Evolutionary conservation across 1,284 basidiomycete species (phyloP), one percentile per base, ranked within the genome.

Genomic region (Microbotryum silenes-acaulis): DNA sequence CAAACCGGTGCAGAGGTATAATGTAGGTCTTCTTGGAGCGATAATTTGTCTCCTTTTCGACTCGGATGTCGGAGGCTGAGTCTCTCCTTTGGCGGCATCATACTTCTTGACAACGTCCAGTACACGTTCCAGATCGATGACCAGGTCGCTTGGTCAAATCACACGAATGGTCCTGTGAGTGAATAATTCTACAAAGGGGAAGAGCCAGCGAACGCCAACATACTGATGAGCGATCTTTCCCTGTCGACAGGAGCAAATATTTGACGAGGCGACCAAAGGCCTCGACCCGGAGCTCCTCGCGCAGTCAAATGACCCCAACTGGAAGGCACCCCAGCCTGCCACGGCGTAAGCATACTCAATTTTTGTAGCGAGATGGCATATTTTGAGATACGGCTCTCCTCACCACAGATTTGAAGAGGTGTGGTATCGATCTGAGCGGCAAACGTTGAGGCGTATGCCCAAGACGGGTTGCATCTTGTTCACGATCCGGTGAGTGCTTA

Each of bases 1-100:
- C 71, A 85, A 86, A 73, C 84, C 87, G 4, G 83, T 88, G 46
- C 76, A 81, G 59, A 81, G 87, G 58, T 85, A 86, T 76, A 89
- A 89, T 63, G 61, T 75, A 69, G 74, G 74, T 73, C 45, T 62
- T 72, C 46, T 66, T 70, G 58, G 84, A 87, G 29, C 10, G 10
- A 16, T 10, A 33, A 9, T 6, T 2, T 6, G 14, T 14, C 20
- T 52, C 42, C 2, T 49, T 18, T 42, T 42, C 0, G 37, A 12
- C 12, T 42, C 16, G 12, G 37, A 42, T 42, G 5, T 42, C 37
- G 37, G 1, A 42, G 37, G 37, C 37, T 42, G 6, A 42, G 16
- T 42, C 12, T 14, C 16, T 42, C 16, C 37, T 4, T 42, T 42
- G 37, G 37, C 16, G 14, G 37, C 37, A 16, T 6, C 37, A 42